Base-by-base conservation (phyloP, 805 yeast genomes). In the Saturnispora hagleri region DNA sequence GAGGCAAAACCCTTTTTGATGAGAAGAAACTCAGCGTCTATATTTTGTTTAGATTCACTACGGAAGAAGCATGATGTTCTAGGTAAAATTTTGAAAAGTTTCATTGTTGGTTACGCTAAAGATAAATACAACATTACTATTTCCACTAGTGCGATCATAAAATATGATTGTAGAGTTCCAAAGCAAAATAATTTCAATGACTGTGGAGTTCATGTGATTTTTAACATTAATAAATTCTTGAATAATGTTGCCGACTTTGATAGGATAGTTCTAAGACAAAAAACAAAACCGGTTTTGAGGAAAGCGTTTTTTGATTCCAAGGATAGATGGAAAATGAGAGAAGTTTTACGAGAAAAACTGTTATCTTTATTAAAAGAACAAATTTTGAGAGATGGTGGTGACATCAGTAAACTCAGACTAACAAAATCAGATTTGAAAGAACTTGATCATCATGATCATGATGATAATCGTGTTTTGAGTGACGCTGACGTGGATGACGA, bases 121-220 rank as follows among this genome's bases (percentile, higher is more conserved):
- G 93, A 85, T 34, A 82, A 78, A 57, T 75, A 79, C 57, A 68
- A 67, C 0, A 55, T 82, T 9, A 72, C 69, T 0, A 60, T 89
- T 3, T 68, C 68, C 20, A 71, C 71, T 12, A 64, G 68, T 5
- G 73, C 71, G 43, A 77, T 90, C 22, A 65, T 46, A 5, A 57
- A 59, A 40, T 46, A 58, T 43, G 50, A 51, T 9, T 57, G 63
- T 22, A 62, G 70, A 5, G 93, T 89, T 0, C 96, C 97, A 0
- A 80, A 75, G 53, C 99, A 93, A 62, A 81, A 82, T 31, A 93
- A 93, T 64, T 81, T 83, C 68, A 87, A 89, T 62, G 99, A 93
- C 64, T 93, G 99, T 70, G 99, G 99, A 1, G 80, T 93, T 20
- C 97, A 87, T 68, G 86, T 91, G 2, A 83, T 93, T 15, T 83